A percentile compares a stretch with the other conserved stretches of the same genome.
Conservation (phyloP, 78 protist species). For the Protostelium mycophagum region DNA sequence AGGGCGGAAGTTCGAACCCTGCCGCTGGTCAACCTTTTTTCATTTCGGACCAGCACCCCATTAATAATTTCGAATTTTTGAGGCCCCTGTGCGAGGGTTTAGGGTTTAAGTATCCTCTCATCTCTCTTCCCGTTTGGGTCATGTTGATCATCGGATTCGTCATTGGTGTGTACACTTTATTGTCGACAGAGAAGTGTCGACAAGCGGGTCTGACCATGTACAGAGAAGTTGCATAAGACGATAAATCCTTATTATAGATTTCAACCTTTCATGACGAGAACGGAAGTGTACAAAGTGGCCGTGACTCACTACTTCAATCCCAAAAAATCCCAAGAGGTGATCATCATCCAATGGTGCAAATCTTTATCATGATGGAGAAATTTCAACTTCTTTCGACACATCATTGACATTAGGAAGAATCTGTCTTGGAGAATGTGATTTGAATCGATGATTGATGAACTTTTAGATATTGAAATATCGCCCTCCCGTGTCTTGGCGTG, state of each 20-base stretch:
- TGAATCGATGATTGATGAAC: background rate
- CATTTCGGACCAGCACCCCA: constrained; percentile 5
- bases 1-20: background rate
- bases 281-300: constrained; percentile 15
- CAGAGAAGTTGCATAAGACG: background rate
- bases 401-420: no score
- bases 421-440: background rate
- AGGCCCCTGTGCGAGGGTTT: background rate
- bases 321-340: background rate
- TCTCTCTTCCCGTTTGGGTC: background rate
- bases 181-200: background rate
- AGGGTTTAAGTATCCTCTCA: background rate
- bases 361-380: no score
- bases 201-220: background rate
- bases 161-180: background rate
- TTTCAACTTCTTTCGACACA: no score
- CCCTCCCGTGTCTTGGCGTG: background rate
- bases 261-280: constrained; percentile 8
- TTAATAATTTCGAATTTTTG: constrained; percentile 10
- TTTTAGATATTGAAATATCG: background rate
- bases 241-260: background rate
- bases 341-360: background rate
- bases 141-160: background rate
- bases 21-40: constrained; percentile 9
- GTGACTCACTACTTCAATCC: constrained; percentile 12